A percentile compares a stretch with the other conserved stretches of the same genome.
phyloP scores from a whole-genome alignment of 805 yeast genomes.

The Pichia exigua region DNA sequence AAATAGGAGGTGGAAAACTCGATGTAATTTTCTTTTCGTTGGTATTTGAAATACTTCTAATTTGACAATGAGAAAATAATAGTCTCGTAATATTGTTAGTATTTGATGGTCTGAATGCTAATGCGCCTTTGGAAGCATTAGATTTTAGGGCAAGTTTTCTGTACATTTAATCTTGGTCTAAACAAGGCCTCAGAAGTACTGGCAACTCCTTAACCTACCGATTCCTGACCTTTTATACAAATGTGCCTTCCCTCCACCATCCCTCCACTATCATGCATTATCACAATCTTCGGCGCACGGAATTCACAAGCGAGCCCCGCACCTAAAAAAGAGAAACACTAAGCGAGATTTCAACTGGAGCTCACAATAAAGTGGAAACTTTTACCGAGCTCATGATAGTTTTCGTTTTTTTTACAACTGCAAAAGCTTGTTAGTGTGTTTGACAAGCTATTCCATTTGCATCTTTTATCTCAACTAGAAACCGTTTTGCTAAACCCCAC shows the following conservation, averaged over 20 bases:
- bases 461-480: too few relatives aligned
- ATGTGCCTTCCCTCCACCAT: too few relatives aligned
- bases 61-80: not conserved
- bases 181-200: not conserved
- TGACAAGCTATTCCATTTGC: too few relatives aligned
- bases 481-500: too few relatives aligned
- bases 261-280: too few relatives aligned
- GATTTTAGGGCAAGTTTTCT: not conserved
- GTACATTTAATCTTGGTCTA: not conserved
- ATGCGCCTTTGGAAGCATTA: not conserved
- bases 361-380: not conserved
- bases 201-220: not conserved
- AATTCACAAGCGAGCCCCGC: not conserved
- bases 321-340: not conserved
- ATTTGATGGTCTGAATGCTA: not conserved
- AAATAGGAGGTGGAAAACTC: not conserved
- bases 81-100: not conserved
- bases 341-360: not conserved
- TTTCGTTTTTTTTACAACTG: too few relatives aligned
- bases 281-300: too few relatives aligned
- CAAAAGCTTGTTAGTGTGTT: too few relatives aligned
- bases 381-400: too few relatives aligned
- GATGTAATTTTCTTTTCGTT: slow-evolving; percentile 1
- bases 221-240: too few relatives aligned
- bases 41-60: slow-evolving; percentile 1